Percentiles rank a stretch among this genome's conserved stretches.
phyloP scores from a whole-genome alignment of 2,329 filamentous ascomycete species.

The Monilinia vaccinii-corymbosi region DNA sequence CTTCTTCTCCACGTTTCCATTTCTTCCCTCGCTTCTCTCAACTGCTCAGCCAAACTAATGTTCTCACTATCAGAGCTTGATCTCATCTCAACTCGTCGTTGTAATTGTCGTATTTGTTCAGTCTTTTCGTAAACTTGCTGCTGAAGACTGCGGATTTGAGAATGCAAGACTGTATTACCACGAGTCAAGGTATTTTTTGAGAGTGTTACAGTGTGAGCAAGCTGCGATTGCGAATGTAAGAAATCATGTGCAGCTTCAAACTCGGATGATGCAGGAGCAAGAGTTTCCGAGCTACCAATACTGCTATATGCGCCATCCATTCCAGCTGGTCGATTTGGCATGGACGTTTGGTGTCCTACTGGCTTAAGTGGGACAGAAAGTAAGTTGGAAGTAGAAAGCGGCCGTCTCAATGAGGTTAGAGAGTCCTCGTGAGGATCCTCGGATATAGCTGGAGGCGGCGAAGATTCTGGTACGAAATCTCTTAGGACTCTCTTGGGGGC shows the following conservation, averaged over 20 bases:
- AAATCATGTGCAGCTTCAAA: conserved; percentile 3
- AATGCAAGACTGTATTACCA: conserved; percentile 34
- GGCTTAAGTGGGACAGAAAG: conserved; percentile 4
- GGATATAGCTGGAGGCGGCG: neutral
- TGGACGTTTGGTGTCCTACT: neutral
- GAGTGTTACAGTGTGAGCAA: neutral
- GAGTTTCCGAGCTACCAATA: neutral
- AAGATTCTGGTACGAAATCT: conserved; percentile 1
- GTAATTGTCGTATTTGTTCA: conserved; percentile 39
- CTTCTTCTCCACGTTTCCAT: conserved; percentile 43
- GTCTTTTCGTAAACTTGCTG: conserved; percentile 36
- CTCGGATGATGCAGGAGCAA: neutral
- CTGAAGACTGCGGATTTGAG: conserved; percentile 42
- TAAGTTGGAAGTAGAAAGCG: neutral
- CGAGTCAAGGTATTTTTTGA: conserved; percentile 9
- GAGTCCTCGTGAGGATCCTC: neutral
- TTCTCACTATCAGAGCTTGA: conserved; percentile 30
- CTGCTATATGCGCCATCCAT: conserved; percentile 7
- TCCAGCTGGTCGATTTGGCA: neutral
- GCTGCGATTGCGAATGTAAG: neutral
- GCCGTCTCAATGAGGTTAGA: neutral
- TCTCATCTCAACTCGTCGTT: conserved; percentile 38
- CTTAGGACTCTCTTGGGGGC: conserved; percentile 11
- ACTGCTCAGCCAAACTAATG: conserved; percentile 39
- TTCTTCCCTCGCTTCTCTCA: conserved; percentile 37